phyloP scores from a whole-genome alignment of 352 stramenopile species.

The Pythium plurisporium region DNA sequence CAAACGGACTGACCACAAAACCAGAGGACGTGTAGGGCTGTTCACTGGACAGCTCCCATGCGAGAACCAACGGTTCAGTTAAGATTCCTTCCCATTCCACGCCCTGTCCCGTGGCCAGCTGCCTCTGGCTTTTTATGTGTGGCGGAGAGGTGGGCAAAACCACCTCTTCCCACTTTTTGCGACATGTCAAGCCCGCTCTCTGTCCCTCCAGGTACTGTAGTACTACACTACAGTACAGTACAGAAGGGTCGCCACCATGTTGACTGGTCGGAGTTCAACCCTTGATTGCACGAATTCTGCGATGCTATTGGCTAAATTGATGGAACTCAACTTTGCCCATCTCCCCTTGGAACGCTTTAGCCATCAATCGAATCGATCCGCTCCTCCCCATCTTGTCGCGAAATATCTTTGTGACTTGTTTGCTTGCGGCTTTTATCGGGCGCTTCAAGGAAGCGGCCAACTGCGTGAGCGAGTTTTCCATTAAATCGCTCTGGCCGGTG shows the following conservation, averaged over 20 bases:
- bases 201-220: no score
- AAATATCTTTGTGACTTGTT: no score
- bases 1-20: background rate
- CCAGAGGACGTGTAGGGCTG: background rate
- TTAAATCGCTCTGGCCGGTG: no score
- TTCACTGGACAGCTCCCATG: background rate
- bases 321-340: background rate
- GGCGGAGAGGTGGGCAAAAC: no score
- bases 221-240: no score
- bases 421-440: background rate
- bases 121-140: no score
- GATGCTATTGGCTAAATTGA: background rate
- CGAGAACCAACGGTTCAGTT: background rate
- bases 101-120: background rate
- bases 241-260: no score
- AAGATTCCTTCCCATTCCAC: background rate
- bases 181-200: background rate
- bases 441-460: no score
- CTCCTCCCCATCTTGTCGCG: no score
- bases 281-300: background rate
- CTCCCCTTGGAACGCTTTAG: background rate
- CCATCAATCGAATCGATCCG: conserved; percentile 4
- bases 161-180: conserved; percentile 3
- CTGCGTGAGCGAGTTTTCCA: no score
- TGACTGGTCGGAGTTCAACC: background rate